phyloP scores from a whole-genome alignment of 1,284 basidiomycete genomes.

The Malassezia brasiliensis region DNA sequence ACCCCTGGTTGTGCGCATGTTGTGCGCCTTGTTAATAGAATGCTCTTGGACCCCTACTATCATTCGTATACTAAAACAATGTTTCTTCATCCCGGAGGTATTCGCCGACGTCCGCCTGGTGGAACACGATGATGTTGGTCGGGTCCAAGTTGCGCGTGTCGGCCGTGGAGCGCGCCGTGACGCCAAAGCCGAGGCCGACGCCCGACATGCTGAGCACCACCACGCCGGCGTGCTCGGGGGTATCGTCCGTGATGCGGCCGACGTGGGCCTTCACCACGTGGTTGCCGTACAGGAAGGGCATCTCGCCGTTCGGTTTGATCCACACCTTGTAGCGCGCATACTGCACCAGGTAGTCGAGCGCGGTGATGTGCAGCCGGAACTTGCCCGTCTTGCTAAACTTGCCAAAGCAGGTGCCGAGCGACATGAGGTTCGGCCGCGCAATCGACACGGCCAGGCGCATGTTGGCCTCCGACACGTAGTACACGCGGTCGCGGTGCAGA shows the following conservation, averaged over 20 bases:
- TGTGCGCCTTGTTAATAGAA: slow-evolving; percentile 1
- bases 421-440: slow-evolving; percentile 81
- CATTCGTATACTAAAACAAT: slow-evolving; percentile 23
- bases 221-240: slow-evolving; percentile 96
- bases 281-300: slow-evolving; percentile 98
- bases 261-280: slow-evolving; percentile 97
- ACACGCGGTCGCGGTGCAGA: slow-evolving; percentile 47
- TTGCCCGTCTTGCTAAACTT: slow-evolving; percentile 97
- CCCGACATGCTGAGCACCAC: slow-evolving; percentile 94
- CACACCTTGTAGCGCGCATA: slow-evolving; percentile 98
- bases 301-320: slow-evolving; percentile 99
- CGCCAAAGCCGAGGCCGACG: slow-evolving; percentile 85
- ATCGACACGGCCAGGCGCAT: slow-evolving; percentile 88
- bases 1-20: not conserved
- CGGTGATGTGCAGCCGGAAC: slow-evolving; percentile 92
- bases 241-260: slow-evolving; percentile 97
- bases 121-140: slow-evolving; percentile 96
- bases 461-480: slow-evolving; percentile 49
- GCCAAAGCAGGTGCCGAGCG: slow-evolving; percentile 90
- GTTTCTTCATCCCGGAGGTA: slow-evolving; percentile 45
- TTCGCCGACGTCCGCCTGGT: slow-evolving; percentile 63
- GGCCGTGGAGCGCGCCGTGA: slow-evolving; percentile 86
- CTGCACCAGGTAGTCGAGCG: slow-evolving; percentile 83
- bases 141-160: slow-evolving; percentile 96
- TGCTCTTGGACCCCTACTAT: too few species aligned